phyloP scores from a whole-genome alignment of 495 filamentous ascomycete species.

The Aspergillus sclerotiicarbonarius region DNA sequence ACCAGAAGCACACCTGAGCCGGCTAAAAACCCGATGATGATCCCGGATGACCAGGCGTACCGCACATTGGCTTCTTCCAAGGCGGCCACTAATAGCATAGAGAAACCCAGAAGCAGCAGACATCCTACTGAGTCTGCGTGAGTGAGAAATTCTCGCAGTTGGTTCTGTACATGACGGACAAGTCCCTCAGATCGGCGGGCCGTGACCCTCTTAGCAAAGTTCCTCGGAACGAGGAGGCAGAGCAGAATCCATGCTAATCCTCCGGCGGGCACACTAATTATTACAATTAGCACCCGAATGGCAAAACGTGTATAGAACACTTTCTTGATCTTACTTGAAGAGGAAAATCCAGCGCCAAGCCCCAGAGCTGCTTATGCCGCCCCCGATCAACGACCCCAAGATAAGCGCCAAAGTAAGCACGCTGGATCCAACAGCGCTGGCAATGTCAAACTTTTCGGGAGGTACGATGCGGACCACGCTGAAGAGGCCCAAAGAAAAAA shows the following conservation, averaged over 20 bases:
- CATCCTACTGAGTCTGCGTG: slow-evolving; percentile 52
- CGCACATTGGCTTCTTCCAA: slow-evolving; percentile 53
- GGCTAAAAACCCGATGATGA: slow-evolving; percentile 37
- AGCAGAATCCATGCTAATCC: slow-evolving; percentile 8
- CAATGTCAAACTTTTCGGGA: slow-evolving; percentile 13
- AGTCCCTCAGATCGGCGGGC: neutral
- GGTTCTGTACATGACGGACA: neutral
- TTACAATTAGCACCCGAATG: neutral
- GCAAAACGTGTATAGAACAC: neutral
- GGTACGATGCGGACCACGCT: slow-evolving; percentile 52
- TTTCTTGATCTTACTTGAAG: slow-evolving; percentile 2
- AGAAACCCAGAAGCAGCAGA: slow-evolving; percentile 46
- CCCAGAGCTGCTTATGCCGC: slow-evolving; percentile 33
- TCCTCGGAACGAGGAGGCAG: slow-evolving; percentile 10
- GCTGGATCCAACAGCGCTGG: slow-evolving; percentile 15
- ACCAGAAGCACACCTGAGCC: slow-evolving; percentile 24
- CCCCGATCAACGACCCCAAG: slow-evolving; percentile 49
- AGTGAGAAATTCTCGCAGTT: neutral
- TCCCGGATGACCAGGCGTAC: slow-evolving; percentile 35
- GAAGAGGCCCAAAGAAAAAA: slow-evolving; percentile 54
- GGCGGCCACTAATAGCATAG: slow-evolving; percentile 52
- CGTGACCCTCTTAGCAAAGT: slow-evolving; percentile 1
- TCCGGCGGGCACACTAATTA: slow-evolving; percentile 8
- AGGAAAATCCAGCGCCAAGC: slow-evolving; percentile 32
- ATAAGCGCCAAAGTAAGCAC: slow-evolving; percentile 23